Base-by-base conservation (phyloP, 768 basidiomycete species). In the Mycena kentingensis region DNA sequence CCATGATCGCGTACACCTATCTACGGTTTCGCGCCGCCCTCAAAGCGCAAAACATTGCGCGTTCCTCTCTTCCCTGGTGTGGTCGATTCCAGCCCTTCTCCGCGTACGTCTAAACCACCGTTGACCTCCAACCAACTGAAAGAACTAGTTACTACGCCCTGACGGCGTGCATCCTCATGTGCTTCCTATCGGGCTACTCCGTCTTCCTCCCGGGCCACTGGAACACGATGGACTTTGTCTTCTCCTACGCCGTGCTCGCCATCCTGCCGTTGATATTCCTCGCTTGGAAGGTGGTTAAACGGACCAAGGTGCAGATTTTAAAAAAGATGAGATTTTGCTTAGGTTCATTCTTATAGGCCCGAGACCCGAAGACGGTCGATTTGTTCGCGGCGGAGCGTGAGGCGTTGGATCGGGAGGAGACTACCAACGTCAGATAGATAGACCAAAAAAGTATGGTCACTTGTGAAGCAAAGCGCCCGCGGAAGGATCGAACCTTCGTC, bases 121-220 rank as follows among this genome's bases (percentile, higher is more conserved):
- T 25, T 16, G 6, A 11, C 27, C 16, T 8, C 16, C 10, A 8
- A 11, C 5, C 41, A 27, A 35, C 19, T 28, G n/a, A 13, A 19
- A 11, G 3, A n/a, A 1, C 12, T 26, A 58, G 78, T 6, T 80
- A 77, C 50, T 80, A 78, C 49, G 77, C 71, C 3, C 63, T 79
- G 10, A 43, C 53, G 13, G 77, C 74, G 8, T 77, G 75, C 18
- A 54, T 73, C 25, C 62, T 65, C 0, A 78, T 79, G 78, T 68
- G 74, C 5, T 72, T 81, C 44, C 68, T 80, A 0, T 67, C 74
- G 12, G 78, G 78, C 1, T 80, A 78, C 47, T 69, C 70, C 2
- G 77, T 80, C n/a, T 80, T 81, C 57, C 70, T 81, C 5, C 77
- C 78, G 7, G 78, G 77, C 5, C 62, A 60, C 22, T 81, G 79